Percentiles rank a stretch among this genome's conserved stretches.
phyloP scores from a whole-genome alignment of 2,329 filamentous ascomycete species.

The Penicillium sp. region DNA sequence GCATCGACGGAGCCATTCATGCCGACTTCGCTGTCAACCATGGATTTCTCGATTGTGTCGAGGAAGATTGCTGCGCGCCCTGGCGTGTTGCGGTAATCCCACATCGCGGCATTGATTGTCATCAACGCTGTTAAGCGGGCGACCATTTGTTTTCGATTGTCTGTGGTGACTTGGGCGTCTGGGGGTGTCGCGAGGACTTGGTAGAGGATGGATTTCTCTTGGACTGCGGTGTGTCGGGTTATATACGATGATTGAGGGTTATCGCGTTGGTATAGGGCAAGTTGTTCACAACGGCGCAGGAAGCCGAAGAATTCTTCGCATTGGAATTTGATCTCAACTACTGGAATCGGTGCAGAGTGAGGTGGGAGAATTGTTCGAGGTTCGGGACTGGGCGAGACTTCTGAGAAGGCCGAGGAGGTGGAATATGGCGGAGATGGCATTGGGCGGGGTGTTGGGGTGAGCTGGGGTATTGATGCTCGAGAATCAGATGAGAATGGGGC shows the following conservation, averaged over 20 bases:
- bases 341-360: constrained; percentile 11
- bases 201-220: constrained; percentile 28
- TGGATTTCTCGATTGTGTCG: constrained; percentile 27
- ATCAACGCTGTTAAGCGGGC: constrained; percentile 35
- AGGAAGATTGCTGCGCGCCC: constrained; percentile 32
- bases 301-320: constrained; percentile 39
- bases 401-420: constrained; percentile 12
- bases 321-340: constrained; percentile 33
- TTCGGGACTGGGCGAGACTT: constrained; percentile 7
- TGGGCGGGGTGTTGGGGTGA: constrained; percentile 3
- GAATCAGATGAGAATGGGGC: constrained; percentile 4
- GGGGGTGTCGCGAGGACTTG: constrained; percentile 34
- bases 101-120: constrained; percentile 39
- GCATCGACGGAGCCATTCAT: constrained; percentile 39
- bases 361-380: background rate
- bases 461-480: background rate
- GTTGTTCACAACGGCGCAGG: constrained; percentile 36
- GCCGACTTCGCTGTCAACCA: constrained; percentile 35
- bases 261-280: constrained; percentile 29
- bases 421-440: constrained; percentile 25
- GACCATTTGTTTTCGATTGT: constrained; percentile 39
- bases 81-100: constrained; percentile 38
- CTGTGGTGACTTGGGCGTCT: constrained; percentile 31
- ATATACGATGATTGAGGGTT: constrained; percentile 13
- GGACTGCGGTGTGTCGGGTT: constrained; percentile 28